Percentiles rank a stretch among this genome's conserved stretches.
Conservation (phyloP, 148 eudicot species). For the Diospyros lotus region DNA sequence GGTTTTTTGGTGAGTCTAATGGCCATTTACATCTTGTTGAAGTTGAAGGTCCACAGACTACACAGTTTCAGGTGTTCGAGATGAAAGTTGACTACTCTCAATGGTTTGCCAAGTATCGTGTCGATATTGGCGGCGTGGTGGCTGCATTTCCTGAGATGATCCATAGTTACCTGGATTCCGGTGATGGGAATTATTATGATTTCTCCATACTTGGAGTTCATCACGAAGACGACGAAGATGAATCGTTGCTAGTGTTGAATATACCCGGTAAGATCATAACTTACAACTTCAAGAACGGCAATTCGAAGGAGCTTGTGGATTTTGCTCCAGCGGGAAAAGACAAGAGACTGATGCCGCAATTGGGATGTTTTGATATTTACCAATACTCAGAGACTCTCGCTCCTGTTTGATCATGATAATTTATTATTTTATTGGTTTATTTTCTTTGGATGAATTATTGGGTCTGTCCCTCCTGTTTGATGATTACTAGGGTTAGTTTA, state of each 20-base stretch:
- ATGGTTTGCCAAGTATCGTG: slow-evolving; percentile 41
- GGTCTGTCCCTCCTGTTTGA: not conserved
- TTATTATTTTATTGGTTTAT: not conserved
- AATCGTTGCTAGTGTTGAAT: slow-evolving; percentile 25
- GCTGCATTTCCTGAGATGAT: slow-evolving; percentile 41
- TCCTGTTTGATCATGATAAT: slow-evolving; percentile 4
- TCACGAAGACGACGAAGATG: slow-evolving; percentile 15
- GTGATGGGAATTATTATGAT: slow-evolving; percentile 29
- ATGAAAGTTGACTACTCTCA: slow-evolving; percentile 15
- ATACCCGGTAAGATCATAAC: slow-evolving; percentile 40
- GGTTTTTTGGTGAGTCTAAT: slow-evolving; percentile 48
- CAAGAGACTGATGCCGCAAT: not conserved
- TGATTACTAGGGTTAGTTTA: no score
- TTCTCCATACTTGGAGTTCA: slow-evolving; percentile 36
- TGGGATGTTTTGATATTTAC: slow-evolving; percentile 1
- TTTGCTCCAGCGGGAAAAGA: not conserved
- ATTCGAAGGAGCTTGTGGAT: slow-evolving; percentile 4
- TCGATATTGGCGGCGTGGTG: slow-evolving; percentile 28
- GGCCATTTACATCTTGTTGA: slow-evolving; percentile 47
- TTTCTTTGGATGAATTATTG: not conserved
- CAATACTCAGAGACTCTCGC: not conserved
- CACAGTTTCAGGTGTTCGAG: slow-evolving; percentile 40
- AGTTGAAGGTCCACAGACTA: slow-evolving; percentile 22
- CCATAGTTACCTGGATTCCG: slow-evolving; percentile 27
- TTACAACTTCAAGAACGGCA: slow-evolving; percentile 22